A percentile compares a stretch with the other conserved stretches of the same genome.
phyloP scores from a whole-genome alignment of 257 asterid genomes.

The Fraxinus pennsylvanica region DNA sequence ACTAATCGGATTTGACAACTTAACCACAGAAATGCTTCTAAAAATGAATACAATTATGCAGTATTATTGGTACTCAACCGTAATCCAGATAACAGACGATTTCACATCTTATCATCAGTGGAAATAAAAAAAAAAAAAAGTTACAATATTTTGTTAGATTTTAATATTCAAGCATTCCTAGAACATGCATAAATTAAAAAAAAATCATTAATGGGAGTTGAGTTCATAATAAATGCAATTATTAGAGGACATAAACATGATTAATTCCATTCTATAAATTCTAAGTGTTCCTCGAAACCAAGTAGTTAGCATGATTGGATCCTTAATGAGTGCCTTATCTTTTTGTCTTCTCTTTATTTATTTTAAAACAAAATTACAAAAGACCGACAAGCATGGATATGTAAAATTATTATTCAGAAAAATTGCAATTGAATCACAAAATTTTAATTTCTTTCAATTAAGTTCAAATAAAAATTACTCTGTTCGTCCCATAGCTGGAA shows the following conservation, averaged over 20 bases:
- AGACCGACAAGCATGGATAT: neutral
- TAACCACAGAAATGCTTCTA: neutral
- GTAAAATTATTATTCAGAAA: neutral
- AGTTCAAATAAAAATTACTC: neutral
- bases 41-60: neutral
- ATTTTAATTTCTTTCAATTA: neutral
- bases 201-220: neutral
- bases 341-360: neutral
- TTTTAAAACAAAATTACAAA: neutral
- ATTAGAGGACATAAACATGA: neutral
- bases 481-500: too few species aligned
- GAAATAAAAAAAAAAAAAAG: too few species aligned
- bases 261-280: neutral
- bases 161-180: neutral
- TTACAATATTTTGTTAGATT: too few species aligned
- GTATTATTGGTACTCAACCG: rapidly evolving
- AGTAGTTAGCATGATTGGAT: neutral
- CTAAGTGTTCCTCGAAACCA: neutral
- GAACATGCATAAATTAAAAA: neutral
- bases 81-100: too few species aligned
- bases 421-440: neutral
- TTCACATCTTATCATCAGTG: too few species aligned
- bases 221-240: neutral
- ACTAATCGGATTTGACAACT: neutral
- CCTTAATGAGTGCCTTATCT: neutral